A percentile compares a stretch with the other conserved stretches of the same genome.
Evolutionary conservation across 441 rosid genomes (phyloP).

Genomic region (Gossypium schwendimanii): DNA sequence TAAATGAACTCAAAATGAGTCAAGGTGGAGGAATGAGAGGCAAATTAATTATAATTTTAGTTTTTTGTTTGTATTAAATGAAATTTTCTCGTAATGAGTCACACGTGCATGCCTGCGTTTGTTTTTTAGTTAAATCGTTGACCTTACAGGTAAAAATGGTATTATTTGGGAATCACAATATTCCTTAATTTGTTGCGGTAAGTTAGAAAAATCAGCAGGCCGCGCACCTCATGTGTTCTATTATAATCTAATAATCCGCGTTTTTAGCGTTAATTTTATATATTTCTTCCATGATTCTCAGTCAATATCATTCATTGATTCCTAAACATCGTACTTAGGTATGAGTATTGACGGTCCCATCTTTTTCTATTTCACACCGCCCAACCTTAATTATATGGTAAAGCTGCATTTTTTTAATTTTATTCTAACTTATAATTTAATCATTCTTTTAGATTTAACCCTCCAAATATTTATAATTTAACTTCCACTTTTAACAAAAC

Average conservation of each 20-base stretch:
- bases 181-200: not conserved
- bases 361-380: not conserved
- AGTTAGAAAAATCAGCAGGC: not conserved
- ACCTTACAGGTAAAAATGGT: constrained; percentile 15
- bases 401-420: too few relatives aligned
- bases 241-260: not conserved
- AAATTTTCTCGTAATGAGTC: constrained; percentile 14
- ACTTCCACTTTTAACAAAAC: too few relatives aligned
- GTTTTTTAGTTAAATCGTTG: constrained; percentile 25
- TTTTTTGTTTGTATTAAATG: not conserved
- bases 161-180: constrained; percentile 16
- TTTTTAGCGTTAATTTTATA: not conserved
- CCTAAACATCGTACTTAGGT: not conserved
- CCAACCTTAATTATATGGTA: too few relatives aligned
- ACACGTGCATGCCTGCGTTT: constrained; percentile 20
- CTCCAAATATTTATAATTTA: too few relatives aligned
- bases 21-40: not conserved
- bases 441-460: too few relatives aligned
- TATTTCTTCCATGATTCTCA: not conserved
- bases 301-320: not conserved
- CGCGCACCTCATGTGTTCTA: constrained; percentile 1
- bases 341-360: not conserved
- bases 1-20: not conserved
- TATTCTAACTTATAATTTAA: too few relatives aligned
- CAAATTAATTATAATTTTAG: not conserved